A percentile compares a stretch with the other conserved stretches of the same genome.
These are phyloP conservation scores for Colletotrichum musae DNA, from an alignment of 2,329 filamentous ascomycete genomes.

Conservation along the genomic window DNA sequence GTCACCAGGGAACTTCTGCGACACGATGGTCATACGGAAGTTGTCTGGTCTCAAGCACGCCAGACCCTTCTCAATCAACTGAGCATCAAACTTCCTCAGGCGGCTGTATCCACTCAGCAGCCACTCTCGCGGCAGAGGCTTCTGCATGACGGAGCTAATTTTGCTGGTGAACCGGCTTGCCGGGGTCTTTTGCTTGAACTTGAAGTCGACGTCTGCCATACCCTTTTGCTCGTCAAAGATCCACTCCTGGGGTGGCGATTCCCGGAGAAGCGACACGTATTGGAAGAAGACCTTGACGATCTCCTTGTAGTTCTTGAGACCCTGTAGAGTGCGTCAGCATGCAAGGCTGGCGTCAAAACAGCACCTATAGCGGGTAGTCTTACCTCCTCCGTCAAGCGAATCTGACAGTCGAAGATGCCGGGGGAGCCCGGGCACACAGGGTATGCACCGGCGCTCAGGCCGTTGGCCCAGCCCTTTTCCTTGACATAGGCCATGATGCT, in stretches of 20 bases:
- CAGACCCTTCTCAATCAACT: slow-evolving; percentile 82
- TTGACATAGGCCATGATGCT: slow-evolving; percentile 94
- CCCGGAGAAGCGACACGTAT: slow-evolving; percentile 89
- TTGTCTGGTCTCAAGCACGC: slow-evolving; percentile 87
- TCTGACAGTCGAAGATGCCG: slow-evolving; percentile 83
- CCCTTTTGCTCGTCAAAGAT: slow-evolving; percentile 93
- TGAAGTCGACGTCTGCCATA: slow-evolving; percentile 93
- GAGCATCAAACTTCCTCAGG: slow-evolving; percentile 84
- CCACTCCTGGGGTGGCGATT: slow-evolving; percentile 88
- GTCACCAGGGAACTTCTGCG: slow-evolving; percentile 84
- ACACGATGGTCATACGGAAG: slow-evolving; percentile 86
- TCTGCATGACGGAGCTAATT: slow-evolving; percentile 91
- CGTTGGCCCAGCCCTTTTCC: slow-evolving; percentile 90
- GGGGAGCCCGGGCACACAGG: slow-evolving; percentile 83
- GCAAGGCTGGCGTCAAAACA: not conserved
- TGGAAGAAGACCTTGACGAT: slow-evolving; percentile 89
- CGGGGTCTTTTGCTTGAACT: slow-evolving; percentile 92
- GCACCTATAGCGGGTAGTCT: slow-evolving; percentile 37
- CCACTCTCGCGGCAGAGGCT: slow-evolving; percentile 87
- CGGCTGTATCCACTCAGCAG: slow-evolving; percentile 85
- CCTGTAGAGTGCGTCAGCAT: slow-evolving; percentile 52
- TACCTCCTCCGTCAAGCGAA: slow-evolving; percentile 87
- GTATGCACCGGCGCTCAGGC: slow-evolving; percentile 82
- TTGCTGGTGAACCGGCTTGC: slow-evolving; percentile 91
- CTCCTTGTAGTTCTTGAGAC: slow-evolving; percentile 85